Base-by-base conservation (phyloP, 768 basidiomycete species). In the Pleurotus citrinopileatus region DNA sequence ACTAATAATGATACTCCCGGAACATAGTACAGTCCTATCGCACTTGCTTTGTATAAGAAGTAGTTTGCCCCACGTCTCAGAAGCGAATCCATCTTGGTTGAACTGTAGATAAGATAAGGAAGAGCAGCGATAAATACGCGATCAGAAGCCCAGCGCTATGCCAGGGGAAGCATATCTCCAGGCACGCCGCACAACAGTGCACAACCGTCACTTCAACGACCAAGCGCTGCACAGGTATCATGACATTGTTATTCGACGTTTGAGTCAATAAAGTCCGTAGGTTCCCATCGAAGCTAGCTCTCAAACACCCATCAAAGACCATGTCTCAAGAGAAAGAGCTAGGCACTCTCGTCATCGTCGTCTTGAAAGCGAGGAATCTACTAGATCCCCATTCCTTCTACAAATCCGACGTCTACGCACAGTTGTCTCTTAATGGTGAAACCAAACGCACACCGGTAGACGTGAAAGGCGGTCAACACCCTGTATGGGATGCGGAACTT, bases 401-500 rank as follows among this genome's bases (percentile, higher is more conserved):
- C 68, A 98, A 97, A 67, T 94, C 96, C 65, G 90, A 95, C 68
- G 93, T 89, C 1, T 96, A 86, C 65, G 86, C 85, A 2, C 79
- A 87, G 58, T 75, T 83, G 4, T 71, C 74, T 2, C 69, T 94
- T 19, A 79, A 78, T 59, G 78, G 79, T 73, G 51, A 56, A 69
- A 59, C 13, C 36, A 37, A 57, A 25, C 40, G 22, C 9, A 59
- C 58, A 7, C 55, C 55, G 3, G 53, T 59, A 3, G 58, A 57
- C 8, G 38, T 53, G 7, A 56, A 55, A 46, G 58, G 94, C 2
- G 95, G 95, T 0, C 95, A 98, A 64, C 89, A 91, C 68, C 95
- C 95, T 2, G 82, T 86, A 55, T 98, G 94, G 93, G 94, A 97
- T 64, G 84, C 84, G 28, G 94, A 97, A 67, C 67, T 95, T 50